Conservation (phyloP, 192 early-diverging fungal species). For the Backusella westeae region DNA sequence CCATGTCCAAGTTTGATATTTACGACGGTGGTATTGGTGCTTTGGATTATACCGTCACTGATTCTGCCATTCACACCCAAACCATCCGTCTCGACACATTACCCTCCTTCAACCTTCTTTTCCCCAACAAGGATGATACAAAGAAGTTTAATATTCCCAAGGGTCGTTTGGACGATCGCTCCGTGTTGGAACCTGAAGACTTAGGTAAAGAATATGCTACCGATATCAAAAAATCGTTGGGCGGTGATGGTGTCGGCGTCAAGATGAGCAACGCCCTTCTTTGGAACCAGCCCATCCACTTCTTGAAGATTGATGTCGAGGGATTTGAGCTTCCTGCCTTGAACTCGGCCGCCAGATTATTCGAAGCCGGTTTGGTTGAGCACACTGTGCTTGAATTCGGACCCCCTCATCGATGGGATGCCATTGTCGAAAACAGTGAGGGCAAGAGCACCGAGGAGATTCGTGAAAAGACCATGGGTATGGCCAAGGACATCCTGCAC, state of each 20-base stretch:
- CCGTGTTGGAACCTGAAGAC: constrained; percentile 7
- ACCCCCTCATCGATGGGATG: constrained; percentile 34
- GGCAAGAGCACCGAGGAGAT: constrained; percentile 11
- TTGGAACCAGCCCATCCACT: constrained; percentile 32
- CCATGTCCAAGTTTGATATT: constrained; percentile 26
- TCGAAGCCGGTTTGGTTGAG: constrained; percentile 25
- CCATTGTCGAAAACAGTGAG: constrained; percentile 17
- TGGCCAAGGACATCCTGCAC: constrained; percentile 21
- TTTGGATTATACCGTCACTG: constrained; percentile 11
- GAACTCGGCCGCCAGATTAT: constrained; percentile 25
- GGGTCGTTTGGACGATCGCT: not conserved
- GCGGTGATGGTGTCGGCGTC: not conserved
- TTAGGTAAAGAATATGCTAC: constrained; percentile 30
- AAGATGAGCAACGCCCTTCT: not conserved
- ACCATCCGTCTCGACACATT: constrained; percentile 34
- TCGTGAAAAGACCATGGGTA: constrained; percentile 10
- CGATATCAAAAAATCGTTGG: constrained; percentile 15
- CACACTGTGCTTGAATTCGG: constrained; percentile 38
- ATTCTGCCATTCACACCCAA: constrained; percentile 26
- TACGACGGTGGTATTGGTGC: constrained; percentile 33
- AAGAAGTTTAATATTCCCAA: not conserved
- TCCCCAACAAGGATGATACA: constrained; percentile 3
- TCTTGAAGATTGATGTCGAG: constrained; percentile 40
- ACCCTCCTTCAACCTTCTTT: constrained; percentile 25
- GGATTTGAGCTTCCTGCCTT: constrained; percentile 36